Evolutionary conservation across 148 eudicot species (phyloP).

Genomic region (Camellia granthamiana): DNA sequence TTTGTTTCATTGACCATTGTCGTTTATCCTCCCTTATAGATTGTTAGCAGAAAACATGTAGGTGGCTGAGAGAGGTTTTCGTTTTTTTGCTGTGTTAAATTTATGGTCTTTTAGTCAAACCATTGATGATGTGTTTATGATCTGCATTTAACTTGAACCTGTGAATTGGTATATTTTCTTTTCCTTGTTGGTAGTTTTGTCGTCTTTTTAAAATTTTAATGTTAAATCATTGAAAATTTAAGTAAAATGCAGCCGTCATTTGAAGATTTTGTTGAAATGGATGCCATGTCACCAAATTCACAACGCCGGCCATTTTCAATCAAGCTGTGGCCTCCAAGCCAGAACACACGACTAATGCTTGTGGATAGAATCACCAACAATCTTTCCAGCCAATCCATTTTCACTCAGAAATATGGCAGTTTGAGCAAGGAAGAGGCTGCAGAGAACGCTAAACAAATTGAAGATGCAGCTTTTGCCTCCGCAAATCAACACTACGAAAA

Average conservation of each 20-base stretch:
- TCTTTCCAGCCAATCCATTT: slow-evolving; percentile 49
- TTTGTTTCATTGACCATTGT: neutral
- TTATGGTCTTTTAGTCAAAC: neutral
- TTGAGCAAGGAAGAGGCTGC: slow-evolving; percentile 43
- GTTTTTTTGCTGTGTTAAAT: no score
- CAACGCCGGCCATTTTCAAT: slow-evolving; percentile 36
- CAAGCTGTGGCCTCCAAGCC: slow-evolving; percentile 72
- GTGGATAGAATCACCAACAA: slow-evolving; percentile 55
- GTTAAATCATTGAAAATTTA: neutral
- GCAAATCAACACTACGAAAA: slow-evolving; percentile 52
- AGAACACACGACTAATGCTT: slow-evolving; percentile 48
- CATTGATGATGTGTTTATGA: neutral
- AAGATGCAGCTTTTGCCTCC: slow-evolving; percentile 44
- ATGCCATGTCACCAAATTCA: slow-evolving; percentile 25
- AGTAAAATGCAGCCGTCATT: neutral
- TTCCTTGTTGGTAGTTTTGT: neutral
- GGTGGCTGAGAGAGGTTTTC: neutral
- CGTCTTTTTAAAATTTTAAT: neutral
- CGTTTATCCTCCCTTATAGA: neutral
- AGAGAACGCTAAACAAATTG: slow-evolving; percentile 47
- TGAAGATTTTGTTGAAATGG: slow-evolving; percentile 26
- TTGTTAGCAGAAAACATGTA: neutral
- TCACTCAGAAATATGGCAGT: slow-evolving; percentile 56
- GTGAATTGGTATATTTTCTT: neutral
- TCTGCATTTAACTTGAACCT: neutral